Evolutionary conservation across 148 eudicot genomes (phyloP).

Genomic region (Chenopodium suecicum): DNA sequence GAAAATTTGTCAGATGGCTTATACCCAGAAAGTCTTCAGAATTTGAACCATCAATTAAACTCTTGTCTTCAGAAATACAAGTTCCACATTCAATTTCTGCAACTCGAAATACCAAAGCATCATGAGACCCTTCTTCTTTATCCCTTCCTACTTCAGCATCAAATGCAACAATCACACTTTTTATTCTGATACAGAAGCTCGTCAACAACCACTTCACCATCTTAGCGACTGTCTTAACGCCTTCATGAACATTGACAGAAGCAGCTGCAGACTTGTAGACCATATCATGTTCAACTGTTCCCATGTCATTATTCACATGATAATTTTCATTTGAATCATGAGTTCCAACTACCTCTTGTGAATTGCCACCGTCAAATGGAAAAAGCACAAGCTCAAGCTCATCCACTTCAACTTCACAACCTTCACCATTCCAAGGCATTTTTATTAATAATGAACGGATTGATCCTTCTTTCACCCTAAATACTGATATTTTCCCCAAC

Average conservation of each 20-base stretch:
- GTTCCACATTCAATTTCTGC: constrained; percentile 78
- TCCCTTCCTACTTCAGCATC: constrained; percentile 46
- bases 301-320: constrained; percentile 21
- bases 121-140: constrained; percentile 35
- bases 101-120: constrained; percentile 74
- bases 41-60: constrained; percentile 22
- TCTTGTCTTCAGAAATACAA: constrained; percentile 50
- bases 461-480: constrained; percentile 76
- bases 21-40: constrained; percentile 55
- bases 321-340: constrained; percentile 28
- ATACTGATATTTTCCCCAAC: constrained; percentile 48
- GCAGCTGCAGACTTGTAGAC: constrained; percentile 20
- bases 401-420: constrained; percentile 71
- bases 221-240: constrained; percentile 89
- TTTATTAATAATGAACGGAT: constrained; percentile 63
- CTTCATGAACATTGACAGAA: constrained; percentile 74
- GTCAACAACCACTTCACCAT: constrained; percentile 88
- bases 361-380: constrained; percentile 30
- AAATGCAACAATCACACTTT: constrained; percentile 69
- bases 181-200: constrained; percentile 73
- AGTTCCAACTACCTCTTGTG: constrained; percentile 29
- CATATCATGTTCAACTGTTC: constrained; percentile 37
- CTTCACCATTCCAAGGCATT: constrained; percentile 84
- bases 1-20: constrained; percentile 60
- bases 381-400: constrained; percentile 83